These are phyloP conservation scores for Citrus australasica DNA, from an alignment of 345 rosid species.

Conservation along the genomic window DNA sequence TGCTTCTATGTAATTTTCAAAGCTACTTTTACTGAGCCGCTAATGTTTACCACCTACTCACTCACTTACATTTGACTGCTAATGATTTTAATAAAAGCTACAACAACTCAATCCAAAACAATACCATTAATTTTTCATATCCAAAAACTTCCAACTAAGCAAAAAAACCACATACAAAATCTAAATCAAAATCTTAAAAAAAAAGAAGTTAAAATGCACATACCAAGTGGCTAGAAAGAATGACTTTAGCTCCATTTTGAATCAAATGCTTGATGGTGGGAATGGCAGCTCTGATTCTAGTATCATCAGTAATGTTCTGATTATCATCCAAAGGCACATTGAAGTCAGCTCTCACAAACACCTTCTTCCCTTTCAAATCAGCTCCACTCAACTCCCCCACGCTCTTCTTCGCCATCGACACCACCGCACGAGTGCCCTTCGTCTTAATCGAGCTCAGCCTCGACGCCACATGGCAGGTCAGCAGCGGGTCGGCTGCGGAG, in stretches of 20 bases:
- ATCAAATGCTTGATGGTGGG: constrained; percentile 98
- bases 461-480: constrained; percentile 47
- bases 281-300: constrained; percentile 86
- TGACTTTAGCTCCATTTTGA: constrained; percentile 81
- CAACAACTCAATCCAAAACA: not conserved
- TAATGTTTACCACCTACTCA: no score
- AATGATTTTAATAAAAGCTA: not conserved
- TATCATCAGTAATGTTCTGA: constrained; percentile 93
- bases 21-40: no score
- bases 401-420: constrained; percentile 89
- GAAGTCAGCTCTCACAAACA: constrained; percentile 89
- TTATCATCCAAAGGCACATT: constrained; percentile 91
- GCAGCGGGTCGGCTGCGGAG: constrained; percentile 52
- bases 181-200: not conserved
- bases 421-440: constrained; percentile 44
- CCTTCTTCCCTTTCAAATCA: constrained; percentile 93
- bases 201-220: not conserved
- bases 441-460: constrained; percentile 34
- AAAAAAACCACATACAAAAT: not conserved
- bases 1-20: no score
- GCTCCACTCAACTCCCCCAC: constrained; percentile 70
- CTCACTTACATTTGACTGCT: not conserved
- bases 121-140: no score
- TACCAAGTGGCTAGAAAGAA: constrained; percentile 97
- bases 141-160: not conserved